Evolutionary conservation across 495 filamentous ascomycete genomes (phyloP).

Genomic region (Daldinia decipiens): DNA sequence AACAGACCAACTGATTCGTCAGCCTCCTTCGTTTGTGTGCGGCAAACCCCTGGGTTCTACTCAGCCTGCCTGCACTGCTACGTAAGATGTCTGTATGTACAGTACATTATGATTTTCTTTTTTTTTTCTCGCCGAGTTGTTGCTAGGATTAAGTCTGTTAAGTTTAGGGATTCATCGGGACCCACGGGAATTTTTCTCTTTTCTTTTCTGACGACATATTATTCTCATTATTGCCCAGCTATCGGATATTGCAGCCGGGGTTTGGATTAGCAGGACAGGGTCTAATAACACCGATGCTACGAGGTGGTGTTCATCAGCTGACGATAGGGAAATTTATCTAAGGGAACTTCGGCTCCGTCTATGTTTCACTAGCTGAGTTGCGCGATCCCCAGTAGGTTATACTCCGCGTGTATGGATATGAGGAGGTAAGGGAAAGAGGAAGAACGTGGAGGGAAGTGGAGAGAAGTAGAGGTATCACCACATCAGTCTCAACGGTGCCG

Average conservation of each 20-base stretch:
- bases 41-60: constrained; percentile 23
- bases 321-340: constrained; percentile 30
- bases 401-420: constrained; percentile 19
- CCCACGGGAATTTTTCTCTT: constrained; percentile 24
- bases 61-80: constrained; percentile 37
- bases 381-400: constrained; percentile 28
- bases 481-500: constrained; percentile 34
- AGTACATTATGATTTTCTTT: constrained; percentile 20
- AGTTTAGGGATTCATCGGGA: constrained; percentile 27
- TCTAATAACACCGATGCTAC: constrained; percentile 30
- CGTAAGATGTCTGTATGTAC: constrained; percentile 30
- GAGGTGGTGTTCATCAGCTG: constrained; percentile 42
- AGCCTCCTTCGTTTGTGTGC: constrained; percentile 37
- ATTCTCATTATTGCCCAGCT: constrained; percentile 14
- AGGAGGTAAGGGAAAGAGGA: background rate
- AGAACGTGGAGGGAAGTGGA: background rate
- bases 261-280: constrained; percentile 28
- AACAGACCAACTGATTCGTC: constrained; percentile 30
- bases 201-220: constrained; percentile 19
- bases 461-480: constrained; percentile 32
- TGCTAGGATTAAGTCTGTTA: constrained; percentile 14
- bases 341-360: constrained; percentile 30
- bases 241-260: constrained; percentile 26
- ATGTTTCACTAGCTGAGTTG: constrained; percentile 25
- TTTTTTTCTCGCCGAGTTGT: constrained; percentile 15